These are phyloP conservation scores for Nakaseomyces sp. DNA, from an alignment of 1,139 yeast species.

Conservation along the genomic window DNA sequence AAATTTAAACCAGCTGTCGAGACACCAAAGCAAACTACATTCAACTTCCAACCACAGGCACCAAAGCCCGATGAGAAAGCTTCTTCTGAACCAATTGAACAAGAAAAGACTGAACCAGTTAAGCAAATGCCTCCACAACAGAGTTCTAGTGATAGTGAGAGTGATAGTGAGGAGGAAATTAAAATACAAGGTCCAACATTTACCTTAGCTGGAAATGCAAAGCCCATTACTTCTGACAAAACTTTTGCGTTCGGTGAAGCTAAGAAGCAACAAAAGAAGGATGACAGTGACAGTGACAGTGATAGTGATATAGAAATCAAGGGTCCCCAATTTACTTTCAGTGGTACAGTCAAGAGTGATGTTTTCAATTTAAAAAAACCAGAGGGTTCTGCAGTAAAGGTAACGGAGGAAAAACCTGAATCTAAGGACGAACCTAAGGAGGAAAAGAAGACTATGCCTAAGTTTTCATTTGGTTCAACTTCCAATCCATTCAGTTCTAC, in stretches of 20 bases:
- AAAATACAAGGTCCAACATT: constrained; percentile 62
- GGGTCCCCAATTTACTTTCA: constrained; percentile 57
- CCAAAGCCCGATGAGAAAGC: constrained; percentile 4
- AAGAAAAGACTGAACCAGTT: not conserved
- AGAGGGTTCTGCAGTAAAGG: constrained; percentile 8
- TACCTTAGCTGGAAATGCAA: constrained; percentile 35
- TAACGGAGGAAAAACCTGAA: constrained; percentile 13
- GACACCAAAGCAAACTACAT: constrained; percentile 1
- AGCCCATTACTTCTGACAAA: constrained; percentile 49
- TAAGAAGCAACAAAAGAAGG: constrained; percentile 36
- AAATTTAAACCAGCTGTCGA: constrained; percentile 9
- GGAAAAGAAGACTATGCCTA: constrained; percentile 13
- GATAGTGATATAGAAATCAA: constrained; percentile 48
- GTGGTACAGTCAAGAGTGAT: constrained; percentile 39
- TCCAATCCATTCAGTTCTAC: constrained; percentile 1
- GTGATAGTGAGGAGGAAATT: constrained; percentile 34
- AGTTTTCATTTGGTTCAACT: constrained; percentile 15
- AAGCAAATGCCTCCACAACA: constrained; percentile 17
- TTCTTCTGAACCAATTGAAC: constrained; percentile 1
- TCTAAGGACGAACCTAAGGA: constrained; percentile 8
- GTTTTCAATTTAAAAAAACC: constrained; percentile 39
- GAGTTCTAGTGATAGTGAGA: constrained; percentile 30
- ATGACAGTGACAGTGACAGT: constrained; percentile 44
- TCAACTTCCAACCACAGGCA: constrained; percentile 3
- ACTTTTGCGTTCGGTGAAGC: constrained; percentile 52